Evolutionary conservation across 2,329 filamentous ascomycete genomes (phyloP), one percentile per base, ranked within the genome.

Genomic region (Mycosphaerella sp.): DNA sequence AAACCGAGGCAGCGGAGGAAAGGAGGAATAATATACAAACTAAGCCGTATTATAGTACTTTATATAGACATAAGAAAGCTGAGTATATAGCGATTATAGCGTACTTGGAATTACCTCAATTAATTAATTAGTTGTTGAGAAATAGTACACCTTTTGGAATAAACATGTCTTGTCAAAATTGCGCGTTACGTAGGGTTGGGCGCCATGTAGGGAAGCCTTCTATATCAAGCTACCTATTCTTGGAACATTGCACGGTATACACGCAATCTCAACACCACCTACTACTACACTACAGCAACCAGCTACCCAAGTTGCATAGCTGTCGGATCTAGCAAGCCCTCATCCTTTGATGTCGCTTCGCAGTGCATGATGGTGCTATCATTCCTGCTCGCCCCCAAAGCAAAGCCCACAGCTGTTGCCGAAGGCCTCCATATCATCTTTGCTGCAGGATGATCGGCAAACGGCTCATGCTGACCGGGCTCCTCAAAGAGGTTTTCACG

Each of bases 401-500:
- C 43, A 36, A 48, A 50, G 30, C 36, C 45, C 8, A 49, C 35
- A 1, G 35, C 36, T 41, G 51, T 45, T 14, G 46, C 25, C 5
- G 57, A 49, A 10, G 62, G 53, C 14, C 60, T 52, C 64, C 64
- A 68, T 7, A 62, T 64, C 63, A 79, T 79, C 27, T 68, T 71
- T 0, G 74, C 69, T 1, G 78, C 78, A 6, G 75, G 68, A 59
- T 83, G 80, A 43, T 79, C 75, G 0, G 73, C 67, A 1, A 73
- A 63, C 2, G 79, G 77, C 34, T 76, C 72, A 7, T 66, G 72
- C 58, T 79, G 73, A 0, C 79, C 79, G 9, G 69, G 63, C 17
- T 70, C 70, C 13, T 72, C 71, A 50, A 80, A 79, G 52, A 83
- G 72, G 62, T 83, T 83, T 66, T 84, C 80, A 7, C 81, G 71